These are phyloP conservation scores for Didymella exigua DNA, from an alignment of 2,329 filamentous ascomycete species.

Conservation along the genomic window DNA sequence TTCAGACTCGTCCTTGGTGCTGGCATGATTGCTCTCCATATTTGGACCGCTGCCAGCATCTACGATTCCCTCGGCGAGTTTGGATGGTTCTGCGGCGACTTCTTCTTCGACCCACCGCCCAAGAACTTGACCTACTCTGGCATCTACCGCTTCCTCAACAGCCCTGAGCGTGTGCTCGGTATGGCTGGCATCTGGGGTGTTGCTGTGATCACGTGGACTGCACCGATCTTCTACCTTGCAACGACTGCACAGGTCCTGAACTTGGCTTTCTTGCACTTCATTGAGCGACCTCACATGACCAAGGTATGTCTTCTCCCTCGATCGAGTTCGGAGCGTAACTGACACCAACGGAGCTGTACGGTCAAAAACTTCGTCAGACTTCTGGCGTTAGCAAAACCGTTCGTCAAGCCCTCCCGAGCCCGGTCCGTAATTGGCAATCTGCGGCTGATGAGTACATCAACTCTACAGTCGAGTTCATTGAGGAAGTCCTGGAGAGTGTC, in stretches of 20 bases:
- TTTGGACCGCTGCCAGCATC: slow-evolving; percentile 92
- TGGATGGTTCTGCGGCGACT: slow-evolving; percentile 98
- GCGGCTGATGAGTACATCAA: slow-evolving; percentile 87
- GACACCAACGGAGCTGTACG: slow-evolving; percentile 67
- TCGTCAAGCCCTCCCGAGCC: slow-evolving; percentile 81
- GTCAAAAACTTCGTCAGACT: slow-evolving; percentile 78
- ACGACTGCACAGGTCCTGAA: slow-evolving; percentile 84
- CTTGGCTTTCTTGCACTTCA: slow-evolving; percentile 85
- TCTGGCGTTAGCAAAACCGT: slow-evolving; percentile 92
- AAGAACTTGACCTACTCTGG: slow-evolving; percentile 89
- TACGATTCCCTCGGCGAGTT: slow-evolving; percentile 97
- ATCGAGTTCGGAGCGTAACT: not conserved
- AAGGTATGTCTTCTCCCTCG: slow-evolving; percentile 53
- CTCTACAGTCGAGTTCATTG: slow-evolving; percentile 85
- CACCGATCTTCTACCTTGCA: slow-evolving; percentile 83
- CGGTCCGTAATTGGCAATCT: slow-evolving; percentile 81
- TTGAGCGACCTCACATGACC: slow-evolving; percentile 91
- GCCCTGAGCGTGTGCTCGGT: slow-evolving; percentile 91
- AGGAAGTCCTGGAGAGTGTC: slow-evolving; percentile 85
- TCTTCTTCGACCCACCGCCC: slow-evolving; percentile 89
- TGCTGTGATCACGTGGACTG: slow-evolving; percentile 90
- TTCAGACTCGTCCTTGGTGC: slow-evolving; percentile 86
- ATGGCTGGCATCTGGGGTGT: slow-evolving; percentile 95
- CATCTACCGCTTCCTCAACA: slow-evolving; percentile 98
- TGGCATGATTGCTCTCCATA: slow-evolving; percentile 80